Percentiles rank a stretch among this genome's conserved stretches.
These are phyloP conservation scores for Gentiana straminea DNA, from an alignment of 257 asterid species.

Conservation along the genomic window DNA sequence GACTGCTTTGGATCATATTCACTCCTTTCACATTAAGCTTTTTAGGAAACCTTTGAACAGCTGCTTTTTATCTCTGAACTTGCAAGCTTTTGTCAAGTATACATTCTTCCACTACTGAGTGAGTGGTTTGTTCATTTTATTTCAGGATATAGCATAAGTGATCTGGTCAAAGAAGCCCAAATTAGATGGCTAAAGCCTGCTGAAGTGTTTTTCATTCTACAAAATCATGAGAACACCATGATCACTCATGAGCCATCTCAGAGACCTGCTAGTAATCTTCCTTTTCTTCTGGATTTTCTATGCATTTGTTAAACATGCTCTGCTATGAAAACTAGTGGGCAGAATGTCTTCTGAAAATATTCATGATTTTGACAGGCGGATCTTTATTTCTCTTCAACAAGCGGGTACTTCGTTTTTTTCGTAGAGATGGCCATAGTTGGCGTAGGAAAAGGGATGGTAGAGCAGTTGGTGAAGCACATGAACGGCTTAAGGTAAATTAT, in stretches of 20 bases:
- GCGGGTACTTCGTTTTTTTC: slow-evolving; percentile 69
- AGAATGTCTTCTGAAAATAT: not conserved
- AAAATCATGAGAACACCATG: slow-evolving; percentile 62
- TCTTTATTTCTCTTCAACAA: slow-evolving; percentile 74
- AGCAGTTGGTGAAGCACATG: slow-evolving; percentile 93
- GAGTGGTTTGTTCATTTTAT: slow-evolving; percentile 4
- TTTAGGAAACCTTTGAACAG: not conserved
- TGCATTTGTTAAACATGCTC: slow-evolving; percentile 4
- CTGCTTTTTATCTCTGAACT: not conserved
- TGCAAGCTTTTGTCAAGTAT: not conserved
- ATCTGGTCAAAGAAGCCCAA: slow-evolving; percentile 74
- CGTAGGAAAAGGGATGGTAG: slow-evolving; percentile 84
- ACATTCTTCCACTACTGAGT: not conserved
- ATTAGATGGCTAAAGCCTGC: slow-evolving; percentile 87
- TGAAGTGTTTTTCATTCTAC: slow-evolving; percentile 65
- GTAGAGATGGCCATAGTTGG: slow-evolving; percentile 96
- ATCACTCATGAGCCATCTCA: slow-evolving; percentile 63
- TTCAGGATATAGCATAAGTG: slow-evolving; percentile 52
- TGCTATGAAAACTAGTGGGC: not conserved
- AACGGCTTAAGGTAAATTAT: slow-evolving; percentile 73
- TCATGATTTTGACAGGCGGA: slow-evolving; percentile 47
- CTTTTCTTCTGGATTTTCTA: slow-evolving; percentile 3
- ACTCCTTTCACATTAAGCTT: not conserved
- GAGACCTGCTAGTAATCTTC: slow-evolving; percentile 51
- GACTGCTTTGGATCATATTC: not conserved